A percentile compares a stretch with the other conserved stretches of the same genome.
Conservation (phyloP, 2,329 filamentous ascomycete species). For the Xylaria multiplex region DNA sequence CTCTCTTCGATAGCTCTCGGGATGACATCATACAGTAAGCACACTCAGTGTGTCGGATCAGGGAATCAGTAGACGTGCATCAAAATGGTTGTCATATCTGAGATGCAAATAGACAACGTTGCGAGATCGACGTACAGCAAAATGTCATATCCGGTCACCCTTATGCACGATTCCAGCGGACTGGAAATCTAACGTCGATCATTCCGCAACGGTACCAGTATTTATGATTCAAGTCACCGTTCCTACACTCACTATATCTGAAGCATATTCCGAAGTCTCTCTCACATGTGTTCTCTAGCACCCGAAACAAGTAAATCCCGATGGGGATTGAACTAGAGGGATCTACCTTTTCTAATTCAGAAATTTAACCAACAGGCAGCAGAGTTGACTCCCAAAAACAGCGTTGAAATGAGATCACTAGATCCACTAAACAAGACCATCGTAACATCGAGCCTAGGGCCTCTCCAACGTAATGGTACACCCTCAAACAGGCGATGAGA, state of each 20-base stretch:
- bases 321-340: constrained; percentile 10
- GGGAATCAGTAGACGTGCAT: constrained; percentile 1
- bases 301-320: constrained; percentile 13
- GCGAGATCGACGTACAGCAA: constrained; percentile 26
- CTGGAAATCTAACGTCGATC: constrained; percentile 27
- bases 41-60: not conserved
- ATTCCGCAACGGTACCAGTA: constrained; percentile 5
- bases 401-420: constrained; percentile 8
- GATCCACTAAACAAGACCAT: not conserved
- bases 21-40: constrained; percentile 31
- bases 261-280: not conserved
- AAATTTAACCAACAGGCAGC: constrained; percentile 6
- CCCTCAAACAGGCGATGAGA: not conserved
- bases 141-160: constrained; percentile 12
- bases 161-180: not conserved
- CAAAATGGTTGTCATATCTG: not conserved
- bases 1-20: not conserved
- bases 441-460: not conserved
- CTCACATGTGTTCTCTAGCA: not conserved
- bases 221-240: constrained; percentile 12
- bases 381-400: constrained; percentile 13
- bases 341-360: constrained; percentile 4
- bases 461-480: not conserved
- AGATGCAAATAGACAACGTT: constrained; percentile 3
- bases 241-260: constrained; percentile 11